These are phyloP conservation scores for Leishmania gerbilli DNA, from an alignment of 208 protist genomes.

Conservation along the genomic window DNA sequence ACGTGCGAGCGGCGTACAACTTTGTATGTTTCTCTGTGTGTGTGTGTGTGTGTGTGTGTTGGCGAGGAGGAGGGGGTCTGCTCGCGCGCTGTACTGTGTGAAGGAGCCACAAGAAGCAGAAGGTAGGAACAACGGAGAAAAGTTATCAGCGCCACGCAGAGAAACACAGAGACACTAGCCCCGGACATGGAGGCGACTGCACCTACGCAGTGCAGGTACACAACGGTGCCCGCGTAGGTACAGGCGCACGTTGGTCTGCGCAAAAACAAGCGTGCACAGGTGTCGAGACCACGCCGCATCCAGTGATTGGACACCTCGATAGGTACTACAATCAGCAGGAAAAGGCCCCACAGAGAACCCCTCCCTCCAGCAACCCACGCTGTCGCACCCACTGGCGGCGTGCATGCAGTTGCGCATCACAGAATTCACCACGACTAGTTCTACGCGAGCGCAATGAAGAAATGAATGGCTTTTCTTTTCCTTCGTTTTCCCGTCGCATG, in stretches of 20 bases:
- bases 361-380: neutral
- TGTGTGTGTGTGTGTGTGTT: neutral
- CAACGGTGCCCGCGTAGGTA: neutral
- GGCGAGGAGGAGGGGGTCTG: neutral
- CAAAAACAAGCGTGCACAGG: neutral
- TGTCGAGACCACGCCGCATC: neutral
- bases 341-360: no score
- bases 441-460: neutral
- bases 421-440: neutral
- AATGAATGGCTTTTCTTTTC: neutral
- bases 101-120: neutral
- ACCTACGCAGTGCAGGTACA: neutral
- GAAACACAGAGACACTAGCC: neutral
- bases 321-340: no score
- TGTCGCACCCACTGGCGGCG: neutral
- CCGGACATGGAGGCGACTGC: neutral
- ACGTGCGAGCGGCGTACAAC: neutral
- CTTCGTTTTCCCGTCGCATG: neutral
- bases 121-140: neutral
- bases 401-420: neutral
- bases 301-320: neutral
- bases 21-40: no score
- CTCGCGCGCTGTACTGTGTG: neutral
- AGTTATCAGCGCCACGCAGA: neutral
- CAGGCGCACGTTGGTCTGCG: neutral